Evolutionary conservation across 2,329 filamentous ascomycete species (phyloP).

Genomic region (Chrysoporthe deuterocubensis): DNA sequence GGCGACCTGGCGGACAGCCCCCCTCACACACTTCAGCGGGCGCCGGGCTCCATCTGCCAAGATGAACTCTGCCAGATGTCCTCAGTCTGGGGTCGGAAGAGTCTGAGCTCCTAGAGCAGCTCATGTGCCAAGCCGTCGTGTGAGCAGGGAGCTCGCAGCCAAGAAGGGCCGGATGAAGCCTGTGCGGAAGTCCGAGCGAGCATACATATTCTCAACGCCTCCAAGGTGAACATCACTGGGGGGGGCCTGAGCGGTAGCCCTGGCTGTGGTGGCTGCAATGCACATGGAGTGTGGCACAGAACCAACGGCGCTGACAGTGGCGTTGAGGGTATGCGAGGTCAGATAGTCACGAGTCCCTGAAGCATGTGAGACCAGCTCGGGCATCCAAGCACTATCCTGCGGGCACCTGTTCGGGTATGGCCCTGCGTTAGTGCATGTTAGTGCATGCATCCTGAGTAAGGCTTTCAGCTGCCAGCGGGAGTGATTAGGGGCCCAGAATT

Average conservation of each 20-base stretch:
- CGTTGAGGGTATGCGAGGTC: not conserved
- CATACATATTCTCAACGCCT: not conserved
- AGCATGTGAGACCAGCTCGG: not conserved
- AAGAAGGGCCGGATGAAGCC: slow-evolving; percentile 2
- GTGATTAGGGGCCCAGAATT: too few relatives aligned
- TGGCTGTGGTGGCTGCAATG: not conserved
- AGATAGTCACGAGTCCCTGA: not conserved
- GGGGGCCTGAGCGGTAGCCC: not conserved
- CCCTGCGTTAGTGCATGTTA: not conserved
- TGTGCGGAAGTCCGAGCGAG: not conserved
- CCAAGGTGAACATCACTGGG: too few relatives aligned
- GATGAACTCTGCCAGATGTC: not conserved
- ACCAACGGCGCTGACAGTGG: not conserved
- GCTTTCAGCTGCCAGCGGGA: not conserved
- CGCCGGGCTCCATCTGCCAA: not conserved
- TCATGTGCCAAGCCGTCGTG: slow-evolving; percentile 9
- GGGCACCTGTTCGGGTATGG: not conserved
- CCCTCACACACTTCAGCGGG: not conserved
- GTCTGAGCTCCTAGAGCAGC: not conserved
- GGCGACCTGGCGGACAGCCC: not conserved
- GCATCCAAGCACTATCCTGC: not conserved
- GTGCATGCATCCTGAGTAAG: not conserved
- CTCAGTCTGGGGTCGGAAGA: not conserved
- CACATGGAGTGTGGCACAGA: not conserved
- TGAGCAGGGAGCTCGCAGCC: slow-evolving; percentile 11